Base-by-base conservation (phyloP, 768 basidiomycete species). In the Cyathus striatus region DNA sequence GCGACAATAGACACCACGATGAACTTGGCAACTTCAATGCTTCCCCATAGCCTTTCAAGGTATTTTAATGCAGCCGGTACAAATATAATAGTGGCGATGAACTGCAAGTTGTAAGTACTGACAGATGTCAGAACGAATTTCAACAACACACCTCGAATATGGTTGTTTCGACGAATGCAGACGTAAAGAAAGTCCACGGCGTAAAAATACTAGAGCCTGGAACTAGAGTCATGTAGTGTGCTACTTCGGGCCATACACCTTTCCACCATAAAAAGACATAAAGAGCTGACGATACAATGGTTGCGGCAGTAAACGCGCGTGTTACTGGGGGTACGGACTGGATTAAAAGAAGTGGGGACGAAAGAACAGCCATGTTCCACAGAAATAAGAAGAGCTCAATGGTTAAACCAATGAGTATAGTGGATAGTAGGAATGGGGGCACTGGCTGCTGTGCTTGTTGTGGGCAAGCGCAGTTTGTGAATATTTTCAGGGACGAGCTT, bases 181-280 rank as follows among this genome's bases (percentile, higher is more conserved):
- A 86, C 4, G 87, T 93, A n/a, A 92, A 65, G 51, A 98, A 75
- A 2, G 91, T 91, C 96, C 96, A 99, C 36, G 95, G 95, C 48
- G 83, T 82, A 61, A 84, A 90, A 23, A 91, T 53, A 53, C 83
- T 84, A 32, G 77, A 74, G 12, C 91, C 93, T 4, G 93, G 93
- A 9, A 89, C 72, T 46, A 94, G 68, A 5, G 84, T 81, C 54
- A 95, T 70, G 64, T 86, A 94, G 23, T 85, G 80, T 22, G 56
- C 70, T 42, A 55, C 66, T 47, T 60, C 62, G 46, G 54, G 55
- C 52, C 40, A 58, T 41, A 59, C 41, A 24, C 60, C 72, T 61
- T 55, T 73, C 78, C 79, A 90, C 52, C 64, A 68, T 37, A 86
- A 64, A 74, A 80, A 86, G 49, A 73, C 70, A 65, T 84, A 85